Evolutionary conservation across 805 yeast genomes (phyloP).

Genomic region (Helenozyma baotianmanensis): DNA sequence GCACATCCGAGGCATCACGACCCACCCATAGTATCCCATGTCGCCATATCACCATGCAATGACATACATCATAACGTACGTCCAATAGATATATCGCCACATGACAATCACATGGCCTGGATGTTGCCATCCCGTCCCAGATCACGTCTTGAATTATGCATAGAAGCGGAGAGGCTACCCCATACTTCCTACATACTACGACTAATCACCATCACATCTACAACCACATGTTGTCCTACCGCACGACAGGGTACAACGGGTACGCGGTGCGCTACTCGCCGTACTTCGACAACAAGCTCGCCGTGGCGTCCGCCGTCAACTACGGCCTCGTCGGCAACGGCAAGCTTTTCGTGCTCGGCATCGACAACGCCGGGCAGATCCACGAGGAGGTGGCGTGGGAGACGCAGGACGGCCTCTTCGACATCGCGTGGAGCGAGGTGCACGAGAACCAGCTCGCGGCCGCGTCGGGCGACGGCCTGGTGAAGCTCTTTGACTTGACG

Average conservation of each 20-base stretch:
- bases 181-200: too few relatives aligned
- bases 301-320: conserved; percentile 88
- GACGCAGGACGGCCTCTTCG: conserved; percentile 91
- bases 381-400: conserved; percentile 57
- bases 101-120: too few relatives aligned
- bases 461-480: conserved; percentile 87
- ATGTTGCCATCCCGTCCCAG: too few relatives aligned
- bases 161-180: too few relatives aligned
- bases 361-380: conserved; percentile 63
- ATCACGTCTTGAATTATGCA: too few relatives aligned
- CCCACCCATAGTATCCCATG: too few relatives aligned
- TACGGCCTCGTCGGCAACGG: conserved; percentile 96
- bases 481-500: conserved; percentile 74
- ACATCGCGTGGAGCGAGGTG: conserved; percentile 82
- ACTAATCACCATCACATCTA: too few relatives aligned
- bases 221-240: conserved; percentile 65
- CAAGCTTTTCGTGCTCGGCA: conserved; percentile 63
- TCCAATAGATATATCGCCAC: too few relatives aligned
- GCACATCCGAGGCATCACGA: too few relatives aligned
- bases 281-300: conserved; percentile 81
- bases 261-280: conserved; percentile 89
- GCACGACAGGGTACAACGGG: conserved; percentile 81
- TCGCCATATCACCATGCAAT: too few relatives aligned
- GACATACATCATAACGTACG: too few relatives aligned
- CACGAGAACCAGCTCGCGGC: conserved; percentile 82